Base-by-base conservation (phyloP, 2,329 filamentous ascomycete species). In the Pseudogymnoascus sp. region DNA sequence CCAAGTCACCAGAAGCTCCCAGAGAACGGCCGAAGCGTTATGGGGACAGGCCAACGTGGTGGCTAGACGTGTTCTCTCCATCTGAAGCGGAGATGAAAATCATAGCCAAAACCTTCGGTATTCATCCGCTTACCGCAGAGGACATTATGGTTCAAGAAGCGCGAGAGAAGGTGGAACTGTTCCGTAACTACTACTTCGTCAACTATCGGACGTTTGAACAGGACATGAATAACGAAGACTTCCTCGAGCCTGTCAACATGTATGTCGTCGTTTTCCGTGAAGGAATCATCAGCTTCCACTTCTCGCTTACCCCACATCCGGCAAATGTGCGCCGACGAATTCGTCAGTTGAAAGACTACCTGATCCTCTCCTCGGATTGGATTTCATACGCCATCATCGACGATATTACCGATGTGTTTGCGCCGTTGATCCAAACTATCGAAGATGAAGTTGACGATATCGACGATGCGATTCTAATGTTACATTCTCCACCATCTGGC, bases 171-270 rank as follows among this genome's bases (percentile, higher is more conserved):
- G 95, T 99, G 0, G 95, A 99, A 75, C 82, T 99, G 0, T 99
- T 99, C 80, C 88, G 91, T 36, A 90, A 96, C 74, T 99, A 99
- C 78, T 99, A 99, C 76, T 97, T 99, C 71, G 91, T 99, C 77
- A 97, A 96, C 75, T 99, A 99, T 75, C 89, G 95, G 14, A 96
- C 92, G 0, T 99, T 99, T 72, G 95, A 99, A 73, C 95, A 97
- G 74, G 95, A 99, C 72, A 86, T 86, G 66, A 88, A 88, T 69
- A 96, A 87, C 73, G 90, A 95, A 64, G 87, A 96, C 72, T 96
- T 96, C 73, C 82, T 99, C 54, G 91, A 97, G 70, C 93, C 95
- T 0, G 90, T 99, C 72, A 96, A 97, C 76, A 91, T 99, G 83
- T 99, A 97, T 71, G 89, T 97, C 37, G 89, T 97, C 7, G 95